Base-by-base conservation (phyloP, 768 basidiomycete species). In the Boletales sp. region DNA sequence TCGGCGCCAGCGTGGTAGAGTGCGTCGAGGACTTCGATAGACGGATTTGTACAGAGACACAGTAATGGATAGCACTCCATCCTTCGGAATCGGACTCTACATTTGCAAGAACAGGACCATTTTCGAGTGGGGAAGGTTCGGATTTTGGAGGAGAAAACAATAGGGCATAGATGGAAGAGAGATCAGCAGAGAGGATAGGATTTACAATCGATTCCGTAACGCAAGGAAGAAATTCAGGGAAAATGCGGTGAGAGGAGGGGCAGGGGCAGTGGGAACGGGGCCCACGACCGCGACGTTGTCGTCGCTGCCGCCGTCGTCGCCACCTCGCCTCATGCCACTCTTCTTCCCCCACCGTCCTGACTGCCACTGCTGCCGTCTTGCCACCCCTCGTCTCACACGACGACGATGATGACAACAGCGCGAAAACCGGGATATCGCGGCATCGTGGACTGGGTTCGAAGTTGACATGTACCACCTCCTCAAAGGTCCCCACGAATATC, bases 381-480 rank as follows among this genome's bases (percentile, higher is more conserved):
- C n/a, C n/a, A n/a, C n/a, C n/a, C n/a, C n/a, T n/a, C n/a, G n/a
- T n/a, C n/a, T n/a, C n/a, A n/a, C n/a, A n/a, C n/a, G n/a, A n/a
- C n/a, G n/a, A n/a, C n/a, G n/a, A n/a, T n/a, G n/a, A n/a, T n/a
- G n/a, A n/a, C n/a, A n/a, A n/a, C n/a, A n/a, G n/a, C n/a, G n/a
- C n/a, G n/a, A n/a, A n/a, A n/a, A n/a, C n/a, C n/a, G n/a, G n/a
- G n/a, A n/a, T n/a, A n/a, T n/a, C n/a, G n/a, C n/a, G n/a, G n/a
- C n/a, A n/a, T n/a, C n/a, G n/a, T n/a, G n/a, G n/a, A n/a, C n/a
- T n/a, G n/a, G n/a, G n/a, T n/a, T n/a, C n/a, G n/a, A n/a, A n/a
- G n/a, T 32, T 32, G 40, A 0, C 24, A 95, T 97, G 94, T 97
- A 94, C 70, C 92, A 97, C 69, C 80, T 98, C 32, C 78, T 97